These are phyloP conservation scores for Solanum chilense DNA, from an alignment of 257 asterid species.

Conservation along the genomic window DNA sequence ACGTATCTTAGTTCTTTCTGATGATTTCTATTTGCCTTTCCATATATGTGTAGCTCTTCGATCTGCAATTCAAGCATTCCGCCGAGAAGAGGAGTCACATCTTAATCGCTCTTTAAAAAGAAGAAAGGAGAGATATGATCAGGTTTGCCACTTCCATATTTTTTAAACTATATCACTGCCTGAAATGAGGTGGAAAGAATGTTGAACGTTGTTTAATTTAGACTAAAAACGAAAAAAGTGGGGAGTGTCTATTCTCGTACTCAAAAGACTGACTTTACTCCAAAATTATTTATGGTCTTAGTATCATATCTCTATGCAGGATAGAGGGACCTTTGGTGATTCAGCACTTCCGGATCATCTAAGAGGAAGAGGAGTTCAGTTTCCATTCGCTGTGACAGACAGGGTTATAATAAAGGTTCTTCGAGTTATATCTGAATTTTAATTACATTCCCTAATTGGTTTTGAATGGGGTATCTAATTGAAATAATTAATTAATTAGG, in stretches of 20 bases:
- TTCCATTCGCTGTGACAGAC: conserved; percentile 79
- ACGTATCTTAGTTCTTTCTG: not conserved
- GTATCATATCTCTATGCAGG: conserved; percentile 29
- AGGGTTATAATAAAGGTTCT: conserved; percentile 81
- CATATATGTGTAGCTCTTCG: conserved; percentile 59
- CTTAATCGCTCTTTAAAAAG: conserved; percentile 42
- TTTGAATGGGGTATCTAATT: conserved; percentile 15
- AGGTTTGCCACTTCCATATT: conserved; percentile 21
- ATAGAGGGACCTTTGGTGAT: conserved; percentile 52
- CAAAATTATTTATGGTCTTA: not conserved
- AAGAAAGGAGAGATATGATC: conserved; percentile 69
- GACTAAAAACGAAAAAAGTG: not conserved
- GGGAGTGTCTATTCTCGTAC: not conserved
- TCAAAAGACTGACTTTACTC: not conserved
- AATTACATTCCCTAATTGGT: conserved; percentile 6
- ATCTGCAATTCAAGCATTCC: conserved; percentile 77
- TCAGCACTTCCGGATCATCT: conserved; percentile 34
- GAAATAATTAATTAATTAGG: conserved; percentile 38
- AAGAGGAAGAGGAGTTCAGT: conserved; percentile 79
- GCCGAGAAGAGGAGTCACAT: conserved; percentile 69
- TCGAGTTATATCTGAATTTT: conserved; percentile 4
- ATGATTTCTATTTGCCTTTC: not conserved
- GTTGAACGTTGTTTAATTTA: not conserved
- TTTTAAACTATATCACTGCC: not conserved
- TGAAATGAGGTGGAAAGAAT: not conserved